phyloP scores from a whole-genome alignment of 1,139 yeast species.

The Saccharomyces hybrid region DNA sequence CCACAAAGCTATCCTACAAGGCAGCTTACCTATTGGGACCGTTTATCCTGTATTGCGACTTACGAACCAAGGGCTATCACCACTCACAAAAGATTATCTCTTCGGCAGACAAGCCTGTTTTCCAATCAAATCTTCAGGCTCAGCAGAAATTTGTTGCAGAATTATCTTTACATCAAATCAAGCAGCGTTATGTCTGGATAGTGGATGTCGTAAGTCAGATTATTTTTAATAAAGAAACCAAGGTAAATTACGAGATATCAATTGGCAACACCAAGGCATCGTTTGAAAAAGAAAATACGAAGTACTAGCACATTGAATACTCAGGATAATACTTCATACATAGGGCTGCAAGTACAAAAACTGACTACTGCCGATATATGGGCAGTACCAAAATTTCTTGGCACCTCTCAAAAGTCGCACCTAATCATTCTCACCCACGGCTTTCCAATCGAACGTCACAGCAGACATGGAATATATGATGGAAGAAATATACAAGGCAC shows the following conservation, averaged over 20 bases:
- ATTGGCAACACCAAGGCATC: conserved; percentile 43
- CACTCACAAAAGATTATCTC: conserved; percentile 48
- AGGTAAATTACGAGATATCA: conserved; percentile 60
- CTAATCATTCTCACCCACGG: conserved; percentile 66
- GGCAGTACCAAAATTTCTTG: conserved; percentile 27
- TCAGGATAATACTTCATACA: conserved; percentile 23
- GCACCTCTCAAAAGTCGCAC: conserved; percentile 16
- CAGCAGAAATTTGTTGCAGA: conserved; percentile 54
- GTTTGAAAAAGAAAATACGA: not conserved
- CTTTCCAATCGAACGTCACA: conserved; percentile 79
- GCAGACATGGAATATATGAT: conserved; percentile 84
- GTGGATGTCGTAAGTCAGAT: conserved; percentile 84
- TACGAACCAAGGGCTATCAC: conserved; percentile 57
- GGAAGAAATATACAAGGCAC: conserved; percentile 61
- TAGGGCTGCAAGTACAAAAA: conserved; percentile 23
- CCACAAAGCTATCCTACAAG: conserved; percentile 64
- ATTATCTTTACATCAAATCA: conserved; percentile 39
- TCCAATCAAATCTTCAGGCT: conserved; percentile 67
- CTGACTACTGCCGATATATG: conserved; percentile 67
- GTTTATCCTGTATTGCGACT: conserved; percentile 77
- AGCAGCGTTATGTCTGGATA: conserved; percentile 57
- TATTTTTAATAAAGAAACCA: conserved; percentile 63
- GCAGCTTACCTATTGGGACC: conserved; percentile 93
- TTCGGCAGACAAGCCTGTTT: conserved; percentile 69
- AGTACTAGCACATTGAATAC: conserved; percentile 13